Conservation (phyloP, 2,329 filamentous ascomycete genomes). For the Ascosphaera apis region DNA sequence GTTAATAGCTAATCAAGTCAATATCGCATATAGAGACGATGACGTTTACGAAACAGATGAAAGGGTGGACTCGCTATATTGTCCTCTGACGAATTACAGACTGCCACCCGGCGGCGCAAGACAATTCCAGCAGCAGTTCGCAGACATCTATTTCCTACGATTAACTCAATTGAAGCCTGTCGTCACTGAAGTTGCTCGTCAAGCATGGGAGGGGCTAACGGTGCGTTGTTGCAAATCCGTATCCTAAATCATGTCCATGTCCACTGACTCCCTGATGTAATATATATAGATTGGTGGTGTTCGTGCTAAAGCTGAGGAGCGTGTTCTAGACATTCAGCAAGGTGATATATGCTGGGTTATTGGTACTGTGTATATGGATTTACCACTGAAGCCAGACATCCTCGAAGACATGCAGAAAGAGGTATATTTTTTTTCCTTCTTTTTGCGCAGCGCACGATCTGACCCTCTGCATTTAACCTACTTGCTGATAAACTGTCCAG, state of each 20-base stretch:
- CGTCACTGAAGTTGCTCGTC: slow-evolving; percentile 49
- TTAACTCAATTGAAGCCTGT: slow-evolving; percentile 68
- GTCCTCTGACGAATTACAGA: slow-evolving; percentile 49
- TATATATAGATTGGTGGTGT: slow-evolving; percentile 44
- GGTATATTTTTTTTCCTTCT: slow-evolving; percentile 24
- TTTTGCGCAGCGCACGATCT: not conserved
- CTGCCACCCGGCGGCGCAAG: slow-evolving; percentile 39
- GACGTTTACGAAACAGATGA: slow-evolving; percentile 21
- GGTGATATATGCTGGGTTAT: slow-evolving; percentile 88
- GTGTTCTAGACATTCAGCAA: slow-evolving; percentile 86
- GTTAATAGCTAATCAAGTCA: too few relatives aligned
- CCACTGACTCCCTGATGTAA: too few relatives aligned
- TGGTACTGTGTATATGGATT: slow-evolving; percentile 92
- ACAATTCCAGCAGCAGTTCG: slow-evolving; percentile 86
- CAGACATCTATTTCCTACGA: slow-evolving; percentile 91
- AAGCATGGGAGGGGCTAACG: slow-evolving; percentile 54
- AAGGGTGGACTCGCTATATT: slow-evolving; percentile 41
- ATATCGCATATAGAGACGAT: slow-evolving; percentile 8
- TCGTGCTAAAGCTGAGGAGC: slow-evolving; percentile 49
- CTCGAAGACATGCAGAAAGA: slow-evolving; percentile 88
- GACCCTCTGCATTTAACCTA: too few relatives aligned
- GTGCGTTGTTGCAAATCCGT: slow-evolving; percentile 14
- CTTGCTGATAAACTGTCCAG: too few relatives aligned
- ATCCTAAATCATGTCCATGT: too few relatives aligned
- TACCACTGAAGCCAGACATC: slow-evolving; percentile 89